phyloP scores from a whole-genome alignment of 192 early-diverging fungal species.

The Linnemannia zychae region DNA sequence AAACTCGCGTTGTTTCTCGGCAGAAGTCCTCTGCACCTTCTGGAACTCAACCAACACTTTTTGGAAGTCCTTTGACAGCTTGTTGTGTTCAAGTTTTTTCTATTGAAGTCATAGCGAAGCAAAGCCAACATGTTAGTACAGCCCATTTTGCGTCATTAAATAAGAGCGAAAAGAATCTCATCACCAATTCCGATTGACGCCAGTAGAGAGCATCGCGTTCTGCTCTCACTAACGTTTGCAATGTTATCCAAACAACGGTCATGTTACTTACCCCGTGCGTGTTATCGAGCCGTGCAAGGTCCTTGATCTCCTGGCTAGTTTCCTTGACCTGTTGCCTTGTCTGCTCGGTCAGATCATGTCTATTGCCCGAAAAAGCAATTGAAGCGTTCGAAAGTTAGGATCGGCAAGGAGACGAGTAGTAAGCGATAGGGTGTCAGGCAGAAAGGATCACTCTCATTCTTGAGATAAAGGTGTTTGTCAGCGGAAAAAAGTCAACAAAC shows the following conservation, averaged over 20 bases:
- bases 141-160: not conserved
- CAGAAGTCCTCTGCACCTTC: constrained; percentile 83
- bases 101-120: constrained; percentile 37
- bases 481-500: not conserved
- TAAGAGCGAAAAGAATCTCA: no score
- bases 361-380: constrained; percentile 17
- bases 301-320: constrained; percentile 84
- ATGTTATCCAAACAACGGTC: not conserved
- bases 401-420: not conserved
- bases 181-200: not conserved
- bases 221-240: not conserved
- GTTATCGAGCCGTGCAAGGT: constrained; percentile 72
- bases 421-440: not conserved
- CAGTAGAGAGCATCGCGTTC: not conserved
- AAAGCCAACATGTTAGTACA: not conserved
- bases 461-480: not conserved
- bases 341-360: constrained; percentile 83
- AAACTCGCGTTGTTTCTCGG: constrained; percentile 87
- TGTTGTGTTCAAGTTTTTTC: constrained; percentile 90
- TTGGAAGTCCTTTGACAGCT: constrained; percentile 96
- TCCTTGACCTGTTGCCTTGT: constrained; percentile 87
- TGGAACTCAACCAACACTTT: constrained; percentile 93
- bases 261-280: constrained; percentile 41
- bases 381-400: not conserved
- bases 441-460: not conserved